Percentiles rank a stretch among this genome's conserved stretches.
phyloP scores from a whole-genome alignment of 2,329 filamentous ascomycete species.

The Colletotrichum salicis region DNA sequence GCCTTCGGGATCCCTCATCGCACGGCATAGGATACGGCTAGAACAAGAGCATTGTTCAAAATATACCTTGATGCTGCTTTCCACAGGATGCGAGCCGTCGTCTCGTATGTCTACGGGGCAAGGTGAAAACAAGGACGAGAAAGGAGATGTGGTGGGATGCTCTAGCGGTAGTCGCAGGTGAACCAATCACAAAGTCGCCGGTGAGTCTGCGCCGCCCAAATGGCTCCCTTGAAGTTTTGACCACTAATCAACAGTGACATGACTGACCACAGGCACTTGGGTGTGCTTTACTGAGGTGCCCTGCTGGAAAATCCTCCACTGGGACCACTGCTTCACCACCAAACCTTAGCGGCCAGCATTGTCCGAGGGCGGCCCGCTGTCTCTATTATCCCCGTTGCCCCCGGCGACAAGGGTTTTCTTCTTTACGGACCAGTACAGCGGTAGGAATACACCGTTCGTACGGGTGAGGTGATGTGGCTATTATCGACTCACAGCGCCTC shows the following conservation, averaged over 20 bases:
- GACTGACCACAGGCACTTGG: not conserved
- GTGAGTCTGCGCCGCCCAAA: slow-evolving; percentile 1
- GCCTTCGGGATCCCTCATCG: not conserved
- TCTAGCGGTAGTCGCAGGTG: slow-evolving; percentile 21
- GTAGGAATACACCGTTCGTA: not conserved
- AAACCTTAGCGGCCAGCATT: slow-evolving; percentile 3
- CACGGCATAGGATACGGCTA: not conserved
- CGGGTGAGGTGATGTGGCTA: not conserved
- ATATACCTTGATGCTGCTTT: not conserved
- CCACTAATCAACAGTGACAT: not conserved
- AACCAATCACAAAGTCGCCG: slow-evolving; percentile 21
- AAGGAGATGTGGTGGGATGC: not conserved
- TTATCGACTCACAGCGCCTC: not conserved
- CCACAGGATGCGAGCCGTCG: not conserved
- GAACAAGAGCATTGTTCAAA: not conserved
- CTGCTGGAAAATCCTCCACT: not conserved
- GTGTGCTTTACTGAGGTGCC: not conserved
- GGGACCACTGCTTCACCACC: not conserved
- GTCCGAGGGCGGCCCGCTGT: slow-evolving; percentile 18
- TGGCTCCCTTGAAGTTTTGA: not conserved
- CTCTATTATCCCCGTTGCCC: slow-evolving; percentile 3
- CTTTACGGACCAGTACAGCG: not conserved
- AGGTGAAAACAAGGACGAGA: not conserved
- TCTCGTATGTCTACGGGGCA: not conserved
- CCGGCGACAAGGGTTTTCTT: not conserved